These are phyloP conservation scores for Sarocladium kiliense DNA, from an alignment of 2,329 filamentous ascomycete species.

Conservation along the genomic window DNA sequence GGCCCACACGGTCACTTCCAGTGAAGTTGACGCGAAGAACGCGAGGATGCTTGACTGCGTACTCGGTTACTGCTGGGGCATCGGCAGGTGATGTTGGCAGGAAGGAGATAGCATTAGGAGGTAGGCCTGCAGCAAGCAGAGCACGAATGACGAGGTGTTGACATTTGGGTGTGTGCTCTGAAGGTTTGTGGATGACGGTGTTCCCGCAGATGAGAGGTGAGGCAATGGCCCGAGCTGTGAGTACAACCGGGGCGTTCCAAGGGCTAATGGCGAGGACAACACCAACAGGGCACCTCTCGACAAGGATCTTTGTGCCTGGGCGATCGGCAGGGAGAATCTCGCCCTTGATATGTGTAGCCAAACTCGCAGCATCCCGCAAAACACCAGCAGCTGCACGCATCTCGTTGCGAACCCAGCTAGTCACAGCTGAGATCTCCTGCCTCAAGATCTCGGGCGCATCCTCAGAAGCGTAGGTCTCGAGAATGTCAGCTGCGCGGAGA, in stretches of 20 bases:
- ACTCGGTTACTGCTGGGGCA: slow-evolving; percentile 54
- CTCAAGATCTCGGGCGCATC: slow-evolving; percentile 2
- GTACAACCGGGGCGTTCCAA: slow-evolving; percentile 2
- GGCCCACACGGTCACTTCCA: slow-evolving; percentile 59
- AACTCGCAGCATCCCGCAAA: slow-evolving; percentile 34
- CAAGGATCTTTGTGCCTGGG: slow-evolving; percentile 50
- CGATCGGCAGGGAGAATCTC: slow-evolving; percentile 28
- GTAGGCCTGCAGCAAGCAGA: slow-evolving; percentile 60
- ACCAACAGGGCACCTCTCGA: slow-evolving; percentile 64
- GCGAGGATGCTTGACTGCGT: slow-evolving; percentile 54
- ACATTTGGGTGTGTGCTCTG: slow-evolving; percentile 52
- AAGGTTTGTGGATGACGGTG: slow-evolving; percentile 59
- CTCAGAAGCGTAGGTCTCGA: slow-evolving; percentile 27
- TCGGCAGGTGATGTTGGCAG: slow-evolving; percentile 53
- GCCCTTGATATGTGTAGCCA: slow-evolving; percentile 29
- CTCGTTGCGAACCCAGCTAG: slow-evolving; percentile 30
- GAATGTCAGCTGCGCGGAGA: slow-evolving; percentile 54
- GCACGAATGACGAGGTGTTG: slow-evolving; percentile 53
- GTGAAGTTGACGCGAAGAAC: slow-evolving; percentile 69
- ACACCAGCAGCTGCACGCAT: slow-evolving; percentile 27
- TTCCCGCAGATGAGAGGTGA: slow-evolving; percentile 51
- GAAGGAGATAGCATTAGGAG: slow-evolving; percentile 59
- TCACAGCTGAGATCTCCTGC: slow-evolving; percentile 26
- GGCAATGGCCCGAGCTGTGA: slow-evolving; percentile 31
- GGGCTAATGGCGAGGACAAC: slow-evolving; percentile 45